A percentile compares a stretch with the other conserved stretches of the same genome.
Evolutionary conservation across 2,329 filamentous ascomycete species (phyloP).

Genomic region (Huntiella decipiens): DNA sequence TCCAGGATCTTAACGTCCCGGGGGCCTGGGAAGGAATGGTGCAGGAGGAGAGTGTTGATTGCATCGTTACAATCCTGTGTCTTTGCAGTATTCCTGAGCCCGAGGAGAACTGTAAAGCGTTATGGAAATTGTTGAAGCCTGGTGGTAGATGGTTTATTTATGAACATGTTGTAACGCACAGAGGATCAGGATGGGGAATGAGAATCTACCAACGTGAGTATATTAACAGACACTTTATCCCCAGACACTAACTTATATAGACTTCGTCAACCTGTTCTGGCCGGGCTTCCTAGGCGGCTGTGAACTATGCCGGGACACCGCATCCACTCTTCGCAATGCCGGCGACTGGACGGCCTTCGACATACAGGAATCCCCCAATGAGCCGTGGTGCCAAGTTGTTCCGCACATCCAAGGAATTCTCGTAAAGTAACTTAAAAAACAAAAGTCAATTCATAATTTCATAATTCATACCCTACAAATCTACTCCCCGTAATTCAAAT

Average conservation of each 20-base stretch:
- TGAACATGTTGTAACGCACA: slow-evolving; percentile 34
- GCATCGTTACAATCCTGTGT: slow-evolving; percentile 41
- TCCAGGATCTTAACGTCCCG: slow-evolving; percentile 32
- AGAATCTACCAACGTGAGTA: slow-evolving; percentile 32
- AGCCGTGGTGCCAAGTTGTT: slow-evolving; percentile 24
- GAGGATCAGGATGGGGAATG: slow-evolving; percentile 22
- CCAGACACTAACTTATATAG: slow-evolving; percentile 17
- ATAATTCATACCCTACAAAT: neutral
- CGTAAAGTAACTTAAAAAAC: slow-evolving; percentile 25
- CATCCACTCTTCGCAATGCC: slow-evolving; percentile 25
- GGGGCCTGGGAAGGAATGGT: slow-evolving; percentile 27
- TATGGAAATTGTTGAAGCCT: slow-evolving; percentile 39
- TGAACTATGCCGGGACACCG: slow-evolving; percentile 29
- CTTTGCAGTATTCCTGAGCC: slow-evolving; percentile 46
- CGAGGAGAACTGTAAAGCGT: slow-evolving; percentile 30
- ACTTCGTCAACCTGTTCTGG: slow-evolving; percentile 33
- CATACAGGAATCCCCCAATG: slow-evolving; percentile 21
- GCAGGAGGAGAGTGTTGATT: slow-evolving; percentile 32
- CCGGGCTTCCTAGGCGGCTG: slow-evolving; percentile 32
- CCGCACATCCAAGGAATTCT: slow-evolving; percentile 34
- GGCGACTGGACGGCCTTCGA: slow-evolving; percentile 33
- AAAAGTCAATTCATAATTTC: neutral
- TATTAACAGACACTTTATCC: neutral
- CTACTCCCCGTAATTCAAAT: slow-evolving; percentile 44
- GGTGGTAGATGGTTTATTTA: slow-evolving; percentile 45